These are phyloP conservation scores for Rhytidhysteron rufulum DNA, from an alignment of 2,329 filamentous ascomycete genomes.

Conservation along the genomic window DNA sequence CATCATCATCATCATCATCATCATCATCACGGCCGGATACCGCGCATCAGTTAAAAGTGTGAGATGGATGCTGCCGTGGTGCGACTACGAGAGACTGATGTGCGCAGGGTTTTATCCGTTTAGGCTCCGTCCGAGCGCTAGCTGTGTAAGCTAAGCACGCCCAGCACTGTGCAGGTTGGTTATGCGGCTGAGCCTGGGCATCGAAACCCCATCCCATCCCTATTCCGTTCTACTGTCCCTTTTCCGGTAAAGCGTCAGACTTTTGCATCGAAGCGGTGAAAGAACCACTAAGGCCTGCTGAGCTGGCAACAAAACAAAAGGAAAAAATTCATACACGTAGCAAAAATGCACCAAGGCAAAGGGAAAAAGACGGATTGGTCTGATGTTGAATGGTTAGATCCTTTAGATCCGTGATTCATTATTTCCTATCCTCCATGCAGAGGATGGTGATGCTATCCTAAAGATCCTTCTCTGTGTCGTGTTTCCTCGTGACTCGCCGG, in stretches of 20 bases:
- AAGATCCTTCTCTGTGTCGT: background rate
- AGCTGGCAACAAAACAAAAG: too few species aligned
- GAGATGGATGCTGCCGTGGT: background rate
- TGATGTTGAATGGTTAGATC: background rate
- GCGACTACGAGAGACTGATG: background rate
- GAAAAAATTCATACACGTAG: too few species aligned
- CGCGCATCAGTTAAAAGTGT: too few species aligned
- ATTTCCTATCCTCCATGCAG: background rate
- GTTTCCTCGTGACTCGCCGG: background rate
- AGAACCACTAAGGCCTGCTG: too few species aligned
- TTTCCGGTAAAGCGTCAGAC: too few species aligned
- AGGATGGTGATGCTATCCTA: background rate
- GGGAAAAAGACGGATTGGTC: background rate
- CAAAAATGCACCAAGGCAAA: background rate
- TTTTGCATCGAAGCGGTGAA: background rate
- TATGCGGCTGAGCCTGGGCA: too few species aligned
- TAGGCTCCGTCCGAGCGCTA: background rate
- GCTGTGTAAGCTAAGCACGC: background rate
- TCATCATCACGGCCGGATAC: too few species aligned
- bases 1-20: too few species aligned
- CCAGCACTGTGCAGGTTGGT: too few species aligned
- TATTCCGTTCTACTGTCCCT: too few species aligned
- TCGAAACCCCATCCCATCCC: too few species aligned
- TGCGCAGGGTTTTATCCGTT: background rate
- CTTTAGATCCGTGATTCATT: background rate